phyloP scores from a whole-genome alignment of 176 grass and related monocot genomes.

The Phragmites australis region DNA sequence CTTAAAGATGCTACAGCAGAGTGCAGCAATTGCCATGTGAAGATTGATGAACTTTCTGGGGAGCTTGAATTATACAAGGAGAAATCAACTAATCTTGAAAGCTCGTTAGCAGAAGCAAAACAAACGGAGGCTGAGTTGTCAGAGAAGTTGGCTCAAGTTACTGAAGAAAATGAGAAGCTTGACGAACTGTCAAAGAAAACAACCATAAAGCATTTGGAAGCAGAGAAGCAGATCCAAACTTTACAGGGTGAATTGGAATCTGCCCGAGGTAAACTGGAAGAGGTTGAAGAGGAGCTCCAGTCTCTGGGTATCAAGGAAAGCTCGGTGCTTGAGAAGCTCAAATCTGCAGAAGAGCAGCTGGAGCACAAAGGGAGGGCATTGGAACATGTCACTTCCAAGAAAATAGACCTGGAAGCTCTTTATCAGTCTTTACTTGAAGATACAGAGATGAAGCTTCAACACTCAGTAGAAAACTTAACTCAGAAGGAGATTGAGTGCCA shows the following conservation, averaged over 20 bases:
- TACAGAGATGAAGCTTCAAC: conserved; percentile 67
- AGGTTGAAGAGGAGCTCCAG: conserved; percentile 55
- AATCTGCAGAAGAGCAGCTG: conserved; percentile 65
- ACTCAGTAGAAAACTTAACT: conserved; percentile 49
- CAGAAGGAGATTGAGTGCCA: conserved; percentile 59
- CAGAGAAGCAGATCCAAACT: conserved; percentile 44
- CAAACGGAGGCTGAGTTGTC: conserved; percentile 50
- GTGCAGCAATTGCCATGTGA: conserved; percentile 37
- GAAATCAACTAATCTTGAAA: conserved; percentile 52
- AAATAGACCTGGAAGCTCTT: conserved; percentile 61
- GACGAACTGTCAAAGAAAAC: conserved; percentile 59
- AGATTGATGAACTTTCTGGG: conserved; percentile 52
- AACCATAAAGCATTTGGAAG: conserved; percentile 58
- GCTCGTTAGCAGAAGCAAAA: conserved; percentile 51
- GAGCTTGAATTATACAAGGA: conserved; percentile 71
- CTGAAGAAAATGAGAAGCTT: conserved; percentile 67
- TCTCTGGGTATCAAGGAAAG: conserved; percentile 55
- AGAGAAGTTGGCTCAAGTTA: conserved; percentile 52
- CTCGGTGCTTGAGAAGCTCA: conserved; percentile 63
- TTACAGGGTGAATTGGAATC: conserved; percentile 59
- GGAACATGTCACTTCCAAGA: conserved; percentile 77
- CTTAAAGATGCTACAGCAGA: conserved; percentile 46
- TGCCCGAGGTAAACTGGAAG: conserved; percentile 50
- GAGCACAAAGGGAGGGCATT: conserved; percentile 67
- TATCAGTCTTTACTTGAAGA: conserved; percentile 83